Conservation (phyloP, 2,329 filamentous ascomycete species). For the Cladophialophora chaetospira region DNA sequence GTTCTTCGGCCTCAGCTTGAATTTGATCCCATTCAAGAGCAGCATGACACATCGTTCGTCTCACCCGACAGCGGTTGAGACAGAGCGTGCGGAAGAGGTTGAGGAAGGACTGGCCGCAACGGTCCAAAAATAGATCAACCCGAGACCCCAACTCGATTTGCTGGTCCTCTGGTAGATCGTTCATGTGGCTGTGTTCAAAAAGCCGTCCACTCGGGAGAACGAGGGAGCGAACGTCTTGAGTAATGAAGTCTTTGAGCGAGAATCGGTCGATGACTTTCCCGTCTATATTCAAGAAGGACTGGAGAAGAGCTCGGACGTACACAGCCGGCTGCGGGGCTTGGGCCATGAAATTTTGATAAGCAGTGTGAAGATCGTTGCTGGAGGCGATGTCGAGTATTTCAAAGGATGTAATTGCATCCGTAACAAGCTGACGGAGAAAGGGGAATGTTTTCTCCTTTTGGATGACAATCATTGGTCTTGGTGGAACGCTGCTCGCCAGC, state of each 20-base stretch:
- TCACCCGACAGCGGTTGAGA: slow-evolving; percentile 85
- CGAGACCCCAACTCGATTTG: slow-evolving; percentile 71
- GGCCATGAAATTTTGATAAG: slow-evolving; percentile 72
- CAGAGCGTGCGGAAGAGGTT: slow-evolving; percentile 83
- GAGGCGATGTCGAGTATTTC: slow-evolving; percentile 56
- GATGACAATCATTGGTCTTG: slow-evolving; percentile 77
- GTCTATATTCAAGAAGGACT: slow-evolving; percentile 73
- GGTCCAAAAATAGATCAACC: slow-evolving; percentile 68
- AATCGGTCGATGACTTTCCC: slow-evolving; percentile 69
- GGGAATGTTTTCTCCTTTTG: slow-evolving; percentile 70
- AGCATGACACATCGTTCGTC: slow-evolving; percentile 84
- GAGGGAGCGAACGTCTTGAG: slow-evolving; percentile 77
- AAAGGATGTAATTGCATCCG: slow-evolving; percentile 70
- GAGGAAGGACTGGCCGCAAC: slow-evolving; percentile 68
- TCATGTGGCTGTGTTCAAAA: slow-evolving; percentile 71
- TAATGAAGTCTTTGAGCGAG: slow-evolving; percentile 72
- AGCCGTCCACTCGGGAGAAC: slow-evolving; percentile 69
- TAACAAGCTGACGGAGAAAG: slow-evolving; percentile 70
- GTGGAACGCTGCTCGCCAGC: slow-evolving; percentile 89
- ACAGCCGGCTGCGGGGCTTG: slow-evolving; percentile 80
- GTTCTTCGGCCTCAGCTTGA: slow-evolving; percentile 73
- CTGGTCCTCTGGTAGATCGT: slow-evolving; percentile 73
- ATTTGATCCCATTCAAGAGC: slow-evolving; percentile 81
- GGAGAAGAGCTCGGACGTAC: slow-evolving; percentile 78
- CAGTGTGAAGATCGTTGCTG: slow-evolving; percentile 52